Base-by-base conservation (phyloP, 1,139 yeast species). In the Meyerozyma smithsonii region DNA sequence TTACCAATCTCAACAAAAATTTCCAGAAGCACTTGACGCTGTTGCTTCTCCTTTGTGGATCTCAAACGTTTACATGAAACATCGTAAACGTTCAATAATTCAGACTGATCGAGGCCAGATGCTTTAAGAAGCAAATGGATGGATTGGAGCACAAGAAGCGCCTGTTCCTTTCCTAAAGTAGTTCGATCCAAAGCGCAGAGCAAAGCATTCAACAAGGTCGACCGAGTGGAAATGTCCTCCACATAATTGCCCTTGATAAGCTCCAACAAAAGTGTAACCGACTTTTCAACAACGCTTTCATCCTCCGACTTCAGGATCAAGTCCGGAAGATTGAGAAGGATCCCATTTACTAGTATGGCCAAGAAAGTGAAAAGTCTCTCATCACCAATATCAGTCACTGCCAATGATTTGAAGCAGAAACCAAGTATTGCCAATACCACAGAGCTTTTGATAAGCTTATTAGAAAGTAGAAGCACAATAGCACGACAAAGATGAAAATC, bases 151-250 rank as follows among this genome's bases (percentile, higher is more conserved):
- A 87, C 69, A n/a, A 26, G 8, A 8, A 12, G 15, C 10, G 17
- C 15, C 35, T 78, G 77, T 2, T 77, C 69, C 49, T 81, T 81
- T 42, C 81, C 82, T 8, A 66, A 61, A 5, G 70, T 57, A 3
- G 86, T 83, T 46, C 80, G 82, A 36, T 79, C 82, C 43, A 88
- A 63, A 1, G 86, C 83, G 28, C 67, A 60, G 0, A 84, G 72
- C 37, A 87, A 68, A 0, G 95, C 74, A 8, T 66, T 62, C 23
- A 87, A 66, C 39, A 88, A 64, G 4, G 74, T 61, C 24, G 69
- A 62, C 49, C 81, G 75, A 7, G 81, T 75, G n/a, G 67, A 72
- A 43, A 74, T 71, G 39, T 76, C 80, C 40, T 79, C 72, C 25
- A 85, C 75, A 49, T 72, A 79, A 3, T 78, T 80, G 18, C 80